Base-by-base conservation (phyloP, 768 basidiomycete species). In the Fibroporia radiculosa region DNA sequence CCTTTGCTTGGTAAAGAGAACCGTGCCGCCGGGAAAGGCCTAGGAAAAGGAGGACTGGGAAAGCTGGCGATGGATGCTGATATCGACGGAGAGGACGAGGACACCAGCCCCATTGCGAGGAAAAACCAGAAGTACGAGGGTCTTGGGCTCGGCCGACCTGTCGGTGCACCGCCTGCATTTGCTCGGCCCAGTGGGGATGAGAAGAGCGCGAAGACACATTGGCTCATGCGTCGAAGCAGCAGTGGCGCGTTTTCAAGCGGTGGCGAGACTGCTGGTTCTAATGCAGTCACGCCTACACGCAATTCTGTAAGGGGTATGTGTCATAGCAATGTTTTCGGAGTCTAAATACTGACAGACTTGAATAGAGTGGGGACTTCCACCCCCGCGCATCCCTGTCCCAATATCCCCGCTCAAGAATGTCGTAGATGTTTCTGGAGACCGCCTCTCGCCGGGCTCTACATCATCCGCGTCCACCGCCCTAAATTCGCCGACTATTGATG, bases 161-260 rank as follows among this genome's bases (percentile, higher is more conserved):
- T 57, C n/a, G 50, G 44, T 10, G 41, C 35, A 6, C 33, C 56
- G 18, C 56, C 57, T 3, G 29, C 27, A 18, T 56, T 56, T 33
- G 49, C 50, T 6, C 45, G 48, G n/a, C 42, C 52, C 31, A 43
- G 48, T n/a, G 47, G 44, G 1, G 53, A 55, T 27, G 51, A 53
- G 12, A 56, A 57, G 31, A 44, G 44, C 1, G 50, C 51, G 4
- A 68, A 74, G 23, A 68, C 75, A 37, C 68, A 73, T 31, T 82
- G 79, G 78, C 58, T 88, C 24, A 76, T 83, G 73, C 74, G 87
- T 11, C 71, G 87, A 49, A 87, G 80, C 45, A 89, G 85, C 56
- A 88, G 86, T 51, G 85, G 86, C 12, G 82, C 83, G 1, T 86
- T 87, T 55, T 88, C 86, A 10, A 82, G 77, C 50, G 78, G 83